These are phyloP conservation scores for Chloris gayana DNA, from an alignment of 176 grass and related monocot species.

Conservation along the genomic window DNA sequence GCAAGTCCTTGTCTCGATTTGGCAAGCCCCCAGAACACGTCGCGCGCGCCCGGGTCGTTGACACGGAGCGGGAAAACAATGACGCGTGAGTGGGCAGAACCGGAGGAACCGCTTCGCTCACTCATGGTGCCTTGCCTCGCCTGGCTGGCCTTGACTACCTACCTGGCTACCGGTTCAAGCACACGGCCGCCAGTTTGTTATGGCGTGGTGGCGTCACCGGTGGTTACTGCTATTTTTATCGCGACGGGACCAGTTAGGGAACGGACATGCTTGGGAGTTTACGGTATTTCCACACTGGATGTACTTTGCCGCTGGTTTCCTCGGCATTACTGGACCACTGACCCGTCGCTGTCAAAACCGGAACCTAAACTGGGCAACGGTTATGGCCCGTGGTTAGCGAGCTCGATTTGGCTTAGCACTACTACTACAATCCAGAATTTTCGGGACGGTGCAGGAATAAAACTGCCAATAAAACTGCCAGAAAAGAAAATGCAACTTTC, in stretches of 20 bases:
- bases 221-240: background rate
- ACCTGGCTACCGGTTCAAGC: background rate
- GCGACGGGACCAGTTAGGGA: background rate
- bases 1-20: background rate
- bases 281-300: background rate
- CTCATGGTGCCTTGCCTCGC: background rate
- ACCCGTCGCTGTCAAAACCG: background rate
- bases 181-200: background rate
- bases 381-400: background rate
- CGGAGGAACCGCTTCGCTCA: background rate
- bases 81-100: background rate
- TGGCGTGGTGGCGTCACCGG: background rate
- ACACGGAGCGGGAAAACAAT: background rate
- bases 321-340: background rate
- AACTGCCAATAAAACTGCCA: too few species aligned
- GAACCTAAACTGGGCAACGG: background rate
- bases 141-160: background rate
- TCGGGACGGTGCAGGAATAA: too few species aligned
- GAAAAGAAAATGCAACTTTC: too few species aligned
- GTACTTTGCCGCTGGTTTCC: background rate
- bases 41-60: background rate
- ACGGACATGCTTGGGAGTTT: background rate
- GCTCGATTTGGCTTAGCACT: too few species aligned
- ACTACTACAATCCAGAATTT: too few species aligned
- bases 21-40: background rate